phyloP scores from a whole-genome alignment of 768 basidiomycete genomes.

The Termitomyces sp. region DNA sequence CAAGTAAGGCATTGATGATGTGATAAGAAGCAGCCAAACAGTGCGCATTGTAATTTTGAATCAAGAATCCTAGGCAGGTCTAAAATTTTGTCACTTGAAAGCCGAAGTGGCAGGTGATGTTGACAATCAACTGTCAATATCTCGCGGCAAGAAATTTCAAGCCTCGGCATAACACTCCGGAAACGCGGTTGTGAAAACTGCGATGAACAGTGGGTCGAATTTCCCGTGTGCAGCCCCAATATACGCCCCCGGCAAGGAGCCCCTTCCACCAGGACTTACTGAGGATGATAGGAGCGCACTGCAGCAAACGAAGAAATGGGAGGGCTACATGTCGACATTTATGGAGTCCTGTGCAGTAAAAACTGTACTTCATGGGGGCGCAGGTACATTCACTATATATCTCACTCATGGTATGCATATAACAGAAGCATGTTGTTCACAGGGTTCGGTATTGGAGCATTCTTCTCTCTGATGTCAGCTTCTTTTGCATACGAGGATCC shows the following conservation, averaged over 20 bases:
- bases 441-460: slow-evolving; percentile 92
- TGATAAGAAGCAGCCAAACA: background rate
- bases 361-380: slow-evolving; percentile 72
- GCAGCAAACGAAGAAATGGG: slow-evolving; percentile 72
- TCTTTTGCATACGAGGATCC: slow-evolving; percentile 97
- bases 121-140: slow-evolving; percentile 7
- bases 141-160: slow-evolving; percentile 11
- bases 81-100: background rate
- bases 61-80: background rate
- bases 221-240: slow-evolving; percentile 59
- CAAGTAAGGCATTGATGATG: background rate
- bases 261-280: slow-evolving; percentile 76
- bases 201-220: slow-evolving; percentile 14
- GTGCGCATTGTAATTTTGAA: background rate
- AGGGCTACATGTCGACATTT: slow-evolving; percentile 59
- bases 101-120: background rate
- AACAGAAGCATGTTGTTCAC: background rate
- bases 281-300: slow-evolving; percentile 72
- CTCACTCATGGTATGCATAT: background rate
- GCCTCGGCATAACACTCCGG: background rate
- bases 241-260: slow-evolving; percentile 83
- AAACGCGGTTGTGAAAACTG: slow-evolving; percentile 4
- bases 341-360: slow-evolving; percentile 89
- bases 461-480: slow-evolving; percentile 94
- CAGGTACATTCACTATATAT: slow-evolving; percentile 50